These are phyloP conservation scores for Trametes punicea DNA, from an alignment of 768 basidiomycete genomes.

Conservation along the genomic window DNA sequence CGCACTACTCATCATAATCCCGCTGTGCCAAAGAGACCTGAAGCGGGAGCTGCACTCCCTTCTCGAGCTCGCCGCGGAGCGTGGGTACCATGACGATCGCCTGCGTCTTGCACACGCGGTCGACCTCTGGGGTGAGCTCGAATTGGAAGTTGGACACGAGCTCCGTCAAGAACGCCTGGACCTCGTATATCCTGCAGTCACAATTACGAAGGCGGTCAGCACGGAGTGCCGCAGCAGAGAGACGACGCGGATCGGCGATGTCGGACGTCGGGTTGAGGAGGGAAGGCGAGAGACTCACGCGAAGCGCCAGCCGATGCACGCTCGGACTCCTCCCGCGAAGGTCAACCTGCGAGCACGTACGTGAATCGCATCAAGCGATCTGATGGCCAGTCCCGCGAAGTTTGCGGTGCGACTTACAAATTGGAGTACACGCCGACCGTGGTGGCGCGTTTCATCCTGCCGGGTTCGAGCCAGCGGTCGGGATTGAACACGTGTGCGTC, in stretches of 20 bases:
- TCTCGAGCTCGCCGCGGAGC: slow-evolving; percentile 31
- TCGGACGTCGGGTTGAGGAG: neutral
- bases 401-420: slow-evolving; percentile 34
- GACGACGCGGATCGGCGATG: neutral
- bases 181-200: slow-evolving; percentile 34
- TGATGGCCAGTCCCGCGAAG: neutral
- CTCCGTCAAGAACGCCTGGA: slow-evolving; percentile 59
- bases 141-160: slow-evolving; percentile 54
- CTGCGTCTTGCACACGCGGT: slow-evolving; percentile 30
- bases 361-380: neutral
- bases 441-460: slow-evolving; percentile 34
- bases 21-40: slow-evolving; percentile 21
- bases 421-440: slow-evolving; percentile 46
- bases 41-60: slow-evolving; percentile 35
- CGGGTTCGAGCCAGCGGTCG: slow-evolving; percentile 27
- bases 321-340: slow-evolving; percentile 26
- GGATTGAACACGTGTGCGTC: slow-evolving; percentile 32
- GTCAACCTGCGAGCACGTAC: slow-evolving; percentile 18
- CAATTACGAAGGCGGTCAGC: neutral
- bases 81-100: slow-evolving; percentile 35
- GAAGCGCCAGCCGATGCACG: slow-evolving; percentile 29
- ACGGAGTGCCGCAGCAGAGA: slow-evolving; percentile 6
- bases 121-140: slow-evolving; percentile 28
- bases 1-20: slow-evolving; percentile 14
- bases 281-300: slow-evolving; percentile 17